Percentiles rank a stretch among this genome's conserved stretches.
These are phyloP conservation scores for Castanea crenata DNA, from an alignment of 306 rosid genomes.

Conservation along the genomic window DNA sequence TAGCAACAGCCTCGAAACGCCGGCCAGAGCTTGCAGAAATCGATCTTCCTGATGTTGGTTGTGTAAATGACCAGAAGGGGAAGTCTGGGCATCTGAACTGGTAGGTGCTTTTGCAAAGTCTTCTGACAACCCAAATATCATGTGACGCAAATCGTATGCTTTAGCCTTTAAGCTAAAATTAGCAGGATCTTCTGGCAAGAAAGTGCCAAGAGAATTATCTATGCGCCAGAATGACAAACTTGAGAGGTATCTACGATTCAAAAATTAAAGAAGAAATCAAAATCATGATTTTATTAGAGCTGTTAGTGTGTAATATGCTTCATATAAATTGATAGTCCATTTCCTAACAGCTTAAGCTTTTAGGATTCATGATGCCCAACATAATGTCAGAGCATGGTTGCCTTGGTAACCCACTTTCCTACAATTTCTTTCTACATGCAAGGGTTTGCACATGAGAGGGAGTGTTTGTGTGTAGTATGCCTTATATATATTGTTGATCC, in stretches of 20 bases:
- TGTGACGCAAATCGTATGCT: slow-evolving; percentile 73
- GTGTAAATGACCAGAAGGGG: slow-evolving; percentile 35
- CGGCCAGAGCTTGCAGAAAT: slow-evolving; percentile 49
- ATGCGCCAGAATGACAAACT: slow-evolving; percentile 83
- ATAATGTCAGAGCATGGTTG: neutral
- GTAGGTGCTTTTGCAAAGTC: slow-evolving; percentile 33
- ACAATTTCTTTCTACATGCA: neutral
- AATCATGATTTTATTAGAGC: neutral
- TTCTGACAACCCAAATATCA: slow-evolving; percentile 66
- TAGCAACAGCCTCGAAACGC: slow-evolving; percentile 75
- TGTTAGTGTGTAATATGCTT: neutral
- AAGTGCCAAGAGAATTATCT: slow-evolving; percentile 86
- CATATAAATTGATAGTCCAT: neutral
- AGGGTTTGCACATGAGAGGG: neutral
- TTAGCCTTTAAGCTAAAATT: slow-evolving; percentile 45
- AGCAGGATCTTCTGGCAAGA: slow-evolving; percentile 77
- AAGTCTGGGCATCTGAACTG: slow-evolving; percentile 36
- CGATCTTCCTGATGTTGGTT: slow-evolving; percentile 41
- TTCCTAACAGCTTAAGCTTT: neutral
- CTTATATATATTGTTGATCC: neutral
- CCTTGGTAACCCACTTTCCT: neutral
- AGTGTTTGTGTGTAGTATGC: neutral
- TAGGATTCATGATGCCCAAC: neutral
- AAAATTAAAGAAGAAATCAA: neutral
- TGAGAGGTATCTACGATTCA: slow-evolving; percentile 51